These are phyloP conservation scores for Hansenula anomala DNA, from an alignment of 1,139 yeast genomes.

Conservation along the genomic window DNA sequence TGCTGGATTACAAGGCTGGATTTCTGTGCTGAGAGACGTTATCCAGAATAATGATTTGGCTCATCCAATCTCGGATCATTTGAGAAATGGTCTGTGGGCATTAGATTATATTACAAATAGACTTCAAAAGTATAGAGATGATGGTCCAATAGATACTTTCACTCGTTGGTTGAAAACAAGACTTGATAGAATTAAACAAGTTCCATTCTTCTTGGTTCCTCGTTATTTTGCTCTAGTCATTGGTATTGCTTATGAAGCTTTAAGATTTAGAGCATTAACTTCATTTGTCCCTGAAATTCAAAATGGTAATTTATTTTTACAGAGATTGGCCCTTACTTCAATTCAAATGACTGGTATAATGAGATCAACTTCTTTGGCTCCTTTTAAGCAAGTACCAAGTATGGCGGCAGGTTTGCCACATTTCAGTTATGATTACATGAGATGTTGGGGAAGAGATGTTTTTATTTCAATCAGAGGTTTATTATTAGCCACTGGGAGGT, in stretches of 20 bases:
- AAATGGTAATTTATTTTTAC: slow-evolving; percentile 66
- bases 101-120: slow-evolving; percentile 69
- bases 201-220: slow-evolving; percentile 81
- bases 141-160: slow-evolving; percentile 45
- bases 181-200: slow-evolving; percentile 54
- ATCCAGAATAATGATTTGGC: slow-evolving; percentile 73
- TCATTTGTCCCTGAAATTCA: slow-evolving; percentile 52
- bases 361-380: slow-evolving; percentile 71
- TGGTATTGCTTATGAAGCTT: slow-evolving; percentile 79
- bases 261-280: slow-evolving; percentile 61
- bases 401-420: slow-evolving; percentile 98
- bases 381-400: slow-evolving; percentile 59
- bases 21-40: slow-evolving; percentile 57
- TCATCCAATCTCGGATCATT: slow-evolving; percentile 75
- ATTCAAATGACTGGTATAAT: slow-evolving; percentile 81
- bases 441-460: slow-evolving; percentile 98
- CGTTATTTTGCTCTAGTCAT: slow-evolving; percentile 78
- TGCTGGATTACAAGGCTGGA: slow-evolving; percentile 95
- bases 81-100: slow-evolving; percentile 88
- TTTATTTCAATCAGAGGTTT: slow-evolving; percentile 85
- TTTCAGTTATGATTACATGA: slow-evolving; percentile 83
- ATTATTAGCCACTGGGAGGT: slow-evolving; percentile 70
- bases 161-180: slow-evolving; percentile 67
- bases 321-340: slow-evolving; percentile 74
- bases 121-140: slow-evolving; percentile 47